Evolutionary conservation across 306 rosid species (phyloP), one percentile per base, ranked within the genome.

Genomic region (Fagus crenata): DNA sequence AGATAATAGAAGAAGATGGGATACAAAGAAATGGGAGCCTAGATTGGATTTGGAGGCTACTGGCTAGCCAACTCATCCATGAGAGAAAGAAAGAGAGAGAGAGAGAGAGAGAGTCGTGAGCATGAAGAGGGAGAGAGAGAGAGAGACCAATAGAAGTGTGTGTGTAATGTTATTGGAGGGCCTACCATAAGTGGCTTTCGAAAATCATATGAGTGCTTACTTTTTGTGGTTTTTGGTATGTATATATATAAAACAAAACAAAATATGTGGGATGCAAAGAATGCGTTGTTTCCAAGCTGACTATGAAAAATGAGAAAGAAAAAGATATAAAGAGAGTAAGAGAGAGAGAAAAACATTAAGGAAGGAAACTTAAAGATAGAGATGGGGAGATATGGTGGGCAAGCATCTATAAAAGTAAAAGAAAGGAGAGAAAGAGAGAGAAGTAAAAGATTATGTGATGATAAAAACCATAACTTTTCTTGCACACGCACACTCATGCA

Each of bases 281-380:
- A 80, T 41, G 96, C 96, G 96, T 90, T 89, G 91, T 86, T 87
- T 85, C 85, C 81, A 90, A 93, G 97, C 96, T 84, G 96, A 93
- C 90, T 85, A 71, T 4, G 53, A 82, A 36, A 2, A 70, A 39
- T 35, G 22, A 33, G 6, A 64, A 46, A 67, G 46, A 39, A 36
- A 53, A 40, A 63, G 22, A 73, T 12, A 46, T 64, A n/a, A 7
- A 68, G 31, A 37, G 28, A 75, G 69, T 72, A 56, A 46, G 67
- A 54, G 54, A 65, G n/a, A 60, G 33, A 51, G 14, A 59, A 60
- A 72, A 73, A 61, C 39, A 53, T 46, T 46, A 78, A 58, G 18
- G 71, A 73, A 73, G 70, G 81, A 84, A 73, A 78, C 71, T 78
- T 75, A 42, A 70, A 22, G 79, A 80, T 67, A 14, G 72, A 65